These are phyloP conservation scores for Pecoramyces ruminantium DNA, from an alignment of 192 early-diverging fungal genomes.

Conservation along the genomic window DNA sequence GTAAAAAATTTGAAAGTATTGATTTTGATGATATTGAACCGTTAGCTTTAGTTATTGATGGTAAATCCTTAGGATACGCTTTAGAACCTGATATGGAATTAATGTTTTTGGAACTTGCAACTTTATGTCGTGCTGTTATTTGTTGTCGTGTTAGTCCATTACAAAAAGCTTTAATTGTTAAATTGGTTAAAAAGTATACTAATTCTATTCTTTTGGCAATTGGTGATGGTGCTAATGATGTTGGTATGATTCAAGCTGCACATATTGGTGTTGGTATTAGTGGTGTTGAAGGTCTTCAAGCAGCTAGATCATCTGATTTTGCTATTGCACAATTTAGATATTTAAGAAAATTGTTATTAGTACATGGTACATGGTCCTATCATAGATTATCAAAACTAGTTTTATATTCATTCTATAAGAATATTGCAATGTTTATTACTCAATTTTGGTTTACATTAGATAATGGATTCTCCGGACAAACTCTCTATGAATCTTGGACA, in stretches of 20 bases:
- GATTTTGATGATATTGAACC: slow-evolving; percentile 18
- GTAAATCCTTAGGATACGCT: slow-evolving; percentile 79
- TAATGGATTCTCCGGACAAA: slow-evolving; percentile 89
- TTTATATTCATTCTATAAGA: slow-evolving; percentile 98
- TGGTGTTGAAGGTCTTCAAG: slow-evolving; percentile 92
- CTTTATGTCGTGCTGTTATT: slow-evolving; percentile 83
- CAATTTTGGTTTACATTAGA: slow-evolving; percentile 91
- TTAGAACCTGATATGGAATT: slow-evolving; percentile 57
- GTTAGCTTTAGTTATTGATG: slow-evolving; percentile 90
- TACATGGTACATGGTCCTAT: slow-evolving; percentile 96
- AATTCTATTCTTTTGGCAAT: slow-evolving; percentile 80
- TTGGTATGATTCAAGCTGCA: slow-evolving; percentile 91
- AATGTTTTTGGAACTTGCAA: slow-evolving; percentile 77
- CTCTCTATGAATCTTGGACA: slow-evolving; percentile 96
- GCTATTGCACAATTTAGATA: slow-evolving; percentile 96
- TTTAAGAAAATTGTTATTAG: slow-evolving; percentile 83
- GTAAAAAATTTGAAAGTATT: neutral
- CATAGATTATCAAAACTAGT: slow-evolving; percentile 87
- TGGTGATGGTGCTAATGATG: slow-evolving; percentile 98
- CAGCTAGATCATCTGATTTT: slow-evolving; percentile 91
- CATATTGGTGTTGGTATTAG: slow-evolving; percentile 75
- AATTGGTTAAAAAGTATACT: slow-evolving; percentile 84
- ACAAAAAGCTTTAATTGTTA: slow-evolving; percentile 95
- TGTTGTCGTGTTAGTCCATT: slow-evolving; percentile 97
- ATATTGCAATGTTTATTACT: slow-evolving; percentile 93